These are phyloP conservation scores for Centaurea solstitialis DNA, from an alignment of 129 eudicot genomes.

Conservation along the genomic window DNA sequence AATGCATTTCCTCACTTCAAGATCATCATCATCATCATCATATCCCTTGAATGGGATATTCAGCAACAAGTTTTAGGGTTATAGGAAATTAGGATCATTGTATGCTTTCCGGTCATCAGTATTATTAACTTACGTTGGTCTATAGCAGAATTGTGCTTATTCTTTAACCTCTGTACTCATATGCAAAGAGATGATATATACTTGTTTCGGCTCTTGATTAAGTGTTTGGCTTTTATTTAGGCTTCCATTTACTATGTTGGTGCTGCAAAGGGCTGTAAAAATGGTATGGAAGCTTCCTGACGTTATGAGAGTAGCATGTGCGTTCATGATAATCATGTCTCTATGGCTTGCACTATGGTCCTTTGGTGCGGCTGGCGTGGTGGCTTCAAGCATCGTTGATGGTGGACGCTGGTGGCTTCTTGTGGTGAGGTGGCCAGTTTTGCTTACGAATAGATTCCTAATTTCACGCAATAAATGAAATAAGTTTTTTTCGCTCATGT, in stretches of 20 bases:
- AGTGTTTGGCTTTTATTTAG: slow-evolving; percentile 35
- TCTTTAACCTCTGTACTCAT: not conserved
- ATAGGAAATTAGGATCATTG: too few species aligned
- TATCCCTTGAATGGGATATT: not conserved
- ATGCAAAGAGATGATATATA: too few species aligned
- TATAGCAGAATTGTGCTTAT: too few species aligned
- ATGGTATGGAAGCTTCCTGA: slow-evolving; percentile 89
- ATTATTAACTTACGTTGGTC: too few species aligned
- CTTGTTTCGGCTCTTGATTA: not conserved
- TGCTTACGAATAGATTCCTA: slow-evolving; percentile 9
- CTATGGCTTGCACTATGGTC: slow-evolving; percentile 90
- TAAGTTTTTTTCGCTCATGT: not conserved
- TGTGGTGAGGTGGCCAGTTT: slow-evolving; percentile 98
- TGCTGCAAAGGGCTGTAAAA: slow-evolving; percentile 84
- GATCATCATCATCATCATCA: not conserved
- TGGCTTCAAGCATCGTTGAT: slow-evolving; percentile 81
- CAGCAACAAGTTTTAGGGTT: not conserved
- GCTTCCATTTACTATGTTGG: slow-evolving; percentile 89
- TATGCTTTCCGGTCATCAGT: too few species aligned
- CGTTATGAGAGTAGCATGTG: slow-evolving; percentile 68
- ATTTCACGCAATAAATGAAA: not conserved
- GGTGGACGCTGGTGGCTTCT: slow-evolving; percentile 98
- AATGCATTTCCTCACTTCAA: not conserved
- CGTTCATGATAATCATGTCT: slow-evolving; percentile 81
- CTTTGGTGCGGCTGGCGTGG: slow-evolving; percentile 92